Base-by-base conservation (phyloP, 2,329 filamentous ascomycete species). In the Pseudocercospora pini-densiflorae region DNA sequence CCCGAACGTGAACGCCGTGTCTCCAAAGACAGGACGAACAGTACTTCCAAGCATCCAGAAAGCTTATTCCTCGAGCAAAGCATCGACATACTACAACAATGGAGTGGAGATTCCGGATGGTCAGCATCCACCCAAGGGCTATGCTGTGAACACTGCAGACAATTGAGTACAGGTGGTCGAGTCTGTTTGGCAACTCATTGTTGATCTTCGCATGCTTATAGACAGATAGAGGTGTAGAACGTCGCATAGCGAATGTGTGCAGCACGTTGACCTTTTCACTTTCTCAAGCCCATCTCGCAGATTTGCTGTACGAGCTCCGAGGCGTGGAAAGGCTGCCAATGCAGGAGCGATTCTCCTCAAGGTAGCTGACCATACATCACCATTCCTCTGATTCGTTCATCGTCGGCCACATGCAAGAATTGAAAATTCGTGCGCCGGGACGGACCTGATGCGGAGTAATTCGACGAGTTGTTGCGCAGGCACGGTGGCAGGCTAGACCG, bases 61-160 rank as follows among this genome's bases (percentile, higher is more conserved):
- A 70, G 62, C 62, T 45, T 73, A 70, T 68, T 63, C 64, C 40
- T 21, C 27, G 10, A 45, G 24, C 14, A 63, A 67, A 36, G 51
- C 53, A 36, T 53, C 62, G 31, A 64, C 59, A 62, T 77, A 77
- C 72, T 79, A 79, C 71, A 72, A 68, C 58, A 65, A 74, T 60
- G 70, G 70, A 33, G 73, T 76, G 6, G 63, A 70, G 40, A 76
- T 78, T 61, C 75, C 76, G 23, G 77, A 79, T 40, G 77, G 76
- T 1, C 72, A 76, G 60, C 71, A 77, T 65, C 76, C 75, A n/a
- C 76, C 76, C 8, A 59, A 64, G 47, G 76, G 75, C 21, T 77
- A 73, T 59, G 47, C 45, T 31, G 54, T 49, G 9, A 65, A 68
- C 36, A 53, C 10, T 61, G 63, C 31, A 9, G 36, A 33, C 33